Base-by-base conservation (phyloP, 805 yeast species). In the Dipodascus albidus region DNA sequence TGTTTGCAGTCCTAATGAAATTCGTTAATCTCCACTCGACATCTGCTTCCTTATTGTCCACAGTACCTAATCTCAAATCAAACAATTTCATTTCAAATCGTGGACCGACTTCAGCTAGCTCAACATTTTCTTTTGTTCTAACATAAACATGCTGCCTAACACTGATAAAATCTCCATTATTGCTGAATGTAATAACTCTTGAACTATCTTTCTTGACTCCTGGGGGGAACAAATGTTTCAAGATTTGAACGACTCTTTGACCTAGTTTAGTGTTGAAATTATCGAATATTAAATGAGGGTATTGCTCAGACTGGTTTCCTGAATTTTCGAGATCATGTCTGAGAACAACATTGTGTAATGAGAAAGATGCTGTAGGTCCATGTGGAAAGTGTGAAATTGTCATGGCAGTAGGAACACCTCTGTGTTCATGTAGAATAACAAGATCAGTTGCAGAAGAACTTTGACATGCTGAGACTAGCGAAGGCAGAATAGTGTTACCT, bases 101-200 rank as follows among this genome's bases (percentile, higher is more conserved):
- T n/a, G 99, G 99, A 0, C 99, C 99, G 38, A 93, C 85, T 67
- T 93, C 99, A 55, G 96, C 90, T 54, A 93, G 70, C 67, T 93
- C 98, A 1, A 89, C 96, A 17, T 78, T 78, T 57, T 89, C 96
- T 60, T 84, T 83, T 0, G 96, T 88, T 65, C 81, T 83, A 3
- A 89, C 96, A 66, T 86, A 93, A 1, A 93, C 85, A 66, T 93
- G 99, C 64, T 93, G 99, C 68, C 99, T 79, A 3, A 93, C 97
- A 57, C 89, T 81, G 56, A 93, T 91, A 64, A 81, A 93, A 70
- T 93, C 99, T 50, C 88, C 96, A 53, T 80, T 78, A 67, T 93
- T 93, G 47, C 86, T 81, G 71, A 93, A 93, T 1, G 96, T 85
- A 51, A 93, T 83, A n/a, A 93, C 96, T 60, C 99, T 74, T 6